Percentiles rank a stretch among this genome's conserved stretches.
Evolutionary conservation across 1,284 basidiomycete species (phyloP).

Genomic region (Wallemia hederae): DNA sequence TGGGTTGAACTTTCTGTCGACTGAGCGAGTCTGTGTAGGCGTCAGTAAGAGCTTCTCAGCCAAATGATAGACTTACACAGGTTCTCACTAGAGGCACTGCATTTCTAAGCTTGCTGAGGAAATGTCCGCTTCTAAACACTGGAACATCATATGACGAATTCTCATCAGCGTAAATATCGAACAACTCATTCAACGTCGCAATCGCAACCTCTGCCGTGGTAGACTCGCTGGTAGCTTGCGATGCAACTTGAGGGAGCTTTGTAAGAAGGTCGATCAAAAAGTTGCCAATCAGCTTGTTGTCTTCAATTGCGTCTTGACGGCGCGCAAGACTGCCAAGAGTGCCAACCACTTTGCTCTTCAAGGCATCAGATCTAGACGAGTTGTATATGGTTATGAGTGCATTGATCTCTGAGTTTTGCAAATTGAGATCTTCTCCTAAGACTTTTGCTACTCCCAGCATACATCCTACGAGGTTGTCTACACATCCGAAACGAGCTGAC

Average conservation of each 20-base stretch:
- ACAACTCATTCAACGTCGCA: slow-evolving; percentile 53
- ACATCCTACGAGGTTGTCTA: slow-evolving; percentile 17
- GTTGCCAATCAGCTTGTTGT: slow-evolving; percentile 41
- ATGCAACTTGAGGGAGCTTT: slow-evolving; percentile 15
- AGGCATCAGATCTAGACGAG: slow-evolving; percentile 23
- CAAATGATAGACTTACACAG: slow-evolving; percentile 20
- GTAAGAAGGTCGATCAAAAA: slow-evolving; percentile 32
- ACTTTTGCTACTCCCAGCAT: slow-evolving; percentile 18
- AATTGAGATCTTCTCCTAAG: slow-evolving; percentile 9
- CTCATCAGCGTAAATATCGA: slow-evolving; percentile 90
- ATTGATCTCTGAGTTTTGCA: slow-evolving; percentile 22
- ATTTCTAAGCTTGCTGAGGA: slow-evolving; percentile 23
- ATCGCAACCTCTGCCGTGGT: slow-evolving; percentile 38
- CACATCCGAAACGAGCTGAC: slow-evolving; percentile 15
- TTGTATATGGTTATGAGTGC: slow-evolving; percentile 37
- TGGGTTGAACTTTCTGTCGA: slow-evolving; percentile 21
- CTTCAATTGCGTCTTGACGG: slow-evolving; percentile 28
- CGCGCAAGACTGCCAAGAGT: slow-evolving; percentile 52
- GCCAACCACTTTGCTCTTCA: slow-evolving; percentile 48
- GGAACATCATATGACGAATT: slow-evolving; percentile 45
- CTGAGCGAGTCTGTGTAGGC: slow-evolving; percentile 16
- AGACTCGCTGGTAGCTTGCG: slow-evolving; percentile 15
- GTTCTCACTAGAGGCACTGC: slow-evolving; percentile 29
- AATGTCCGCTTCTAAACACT: slow-evolving; percentile 33
- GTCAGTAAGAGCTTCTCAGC: not conserved